Base-by-base conservation (phyloP, 139 green algal species). In the Tetradesmus obliquus region DNA sequence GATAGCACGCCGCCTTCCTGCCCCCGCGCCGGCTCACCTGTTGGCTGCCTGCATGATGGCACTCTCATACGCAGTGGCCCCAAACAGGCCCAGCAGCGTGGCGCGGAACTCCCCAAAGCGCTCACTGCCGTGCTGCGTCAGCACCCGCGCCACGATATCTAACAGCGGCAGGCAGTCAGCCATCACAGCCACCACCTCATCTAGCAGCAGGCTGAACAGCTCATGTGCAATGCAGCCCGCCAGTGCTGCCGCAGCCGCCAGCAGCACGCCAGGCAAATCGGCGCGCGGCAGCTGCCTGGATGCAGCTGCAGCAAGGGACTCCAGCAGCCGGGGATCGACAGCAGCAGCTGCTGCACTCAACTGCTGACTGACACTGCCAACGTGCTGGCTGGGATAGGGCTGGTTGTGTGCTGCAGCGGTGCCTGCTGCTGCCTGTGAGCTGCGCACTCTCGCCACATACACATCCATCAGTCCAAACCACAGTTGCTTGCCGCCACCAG, bases 51-150 rank as follows among this genome's bases (percentile, higher is more conserved):
- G 17, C 88, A 95, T 93, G 88, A 95, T 95, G 66, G 88, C 88
- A 15, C 81, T 76, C 80, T 95, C 93, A 91, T 93, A 95, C 0
- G 91, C 93, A 32, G 74, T 92, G 7, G 88, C 86, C 13, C 88
- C 88, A 81, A 95, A 88, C 79, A 95, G 91, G 8, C 88, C 88
- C 88, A 95, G 69, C 84, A 95, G 88, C 69, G 93, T 93, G 55
- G 88, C 81, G 2, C 93, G 81, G 88, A 94, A 92, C 82, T 94
- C 92, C 6, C 92, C 92, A 91, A 94, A 92, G 6, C n/a, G 15
- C 88, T 92, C 88, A 13, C 80, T 53, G 58, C 88, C 88, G 53
- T 92, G 80, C 57, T 87, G 17, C 32, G 62, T 32, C 76, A 91
- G 13, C 1, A 91, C 76, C 4, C 87, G 12, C n/a, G 19, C 57